Evolutionary conservation across 1,284 basidiomycete species (phyloP), one percentile per base, ranked within the genome.

Genomic region (Gyrodon tennesseensis): DNA sequence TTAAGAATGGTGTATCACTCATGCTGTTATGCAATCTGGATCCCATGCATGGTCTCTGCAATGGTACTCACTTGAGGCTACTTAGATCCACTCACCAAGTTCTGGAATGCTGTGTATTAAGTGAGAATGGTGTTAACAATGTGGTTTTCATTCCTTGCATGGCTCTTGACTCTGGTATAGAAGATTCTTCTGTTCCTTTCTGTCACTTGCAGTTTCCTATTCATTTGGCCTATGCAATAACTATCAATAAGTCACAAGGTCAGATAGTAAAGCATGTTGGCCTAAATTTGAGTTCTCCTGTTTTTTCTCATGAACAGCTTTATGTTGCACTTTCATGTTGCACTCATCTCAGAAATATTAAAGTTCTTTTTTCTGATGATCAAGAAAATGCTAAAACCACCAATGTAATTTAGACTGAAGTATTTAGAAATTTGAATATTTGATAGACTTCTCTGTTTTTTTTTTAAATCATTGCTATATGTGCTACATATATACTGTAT

Each of bases 11-110:
- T 2, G 68, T 68, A 23, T 76, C 79, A 2, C 29, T 82, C 1
- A 79, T 82, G 56, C 65, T 81, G 0, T 67, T 82, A 0, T 58
- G 71, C 0, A 82, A 82, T 58, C 60, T 82, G 12, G 68, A 72
- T 41, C 74, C 76, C 7, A 1, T 43, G 0, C 39, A 71, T 53
- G 80, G 80, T 3, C 68, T 81, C 0, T 80, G 74, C 61, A 81
- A 81, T 72, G 77, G 79, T 0, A 76, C 76, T 8, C 54, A 69
- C 2, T 53, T 73, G 53, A 70, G 71, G 9, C n/a, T 79, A 0
- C 13, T 48, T 7, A 25, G 46, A 8, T 48, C 46, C 23, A 48
- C 46, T 25, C 23, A 7, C 8, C 4, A 7, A 7, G 25, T 48
- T 25, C 25, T 48, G 25, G 25, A 48, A 15, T 48, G 25, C 18